Evolutionary conservation across 169 alveolate genomes (phyloP), one percentile per base, ranked within the genome.

Genomic region (Plasmodium gallinaceum): DNA sequence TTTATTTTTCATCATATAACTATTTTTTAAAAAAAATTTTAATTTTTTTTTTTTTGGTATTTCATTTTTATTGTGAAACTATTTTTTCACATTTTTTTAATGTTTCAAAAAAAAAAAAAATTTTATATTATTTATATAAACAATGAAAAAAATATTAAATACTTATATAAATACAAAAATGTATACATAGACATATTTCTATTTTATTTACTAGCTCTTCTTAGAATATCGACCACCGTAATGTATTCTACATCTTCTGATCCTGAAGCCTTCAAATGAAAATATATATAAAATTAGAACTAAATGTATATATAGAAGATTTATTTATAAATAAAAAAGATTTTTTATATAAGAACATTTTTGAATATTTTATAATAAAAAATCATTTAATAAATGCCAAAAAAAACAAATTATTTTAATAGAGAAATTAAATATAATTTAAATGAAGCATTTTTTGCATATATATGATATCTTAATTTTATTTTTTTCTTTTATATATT

Each of bases 181-280:
- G 7, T 71, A 71, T 71, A 71, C 45, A 71, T 48, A 70, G 10
- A 45, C 43, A 18, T 46, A 45, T 70, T 18, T 60, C 20, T 52
- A n/a, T 9, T 54, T 54, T 58, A 42, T 42, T 92, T 94, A 52
- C 95, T 93, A 2, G 95, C 96, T 51, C 96, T 88, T 20, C 94
- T 64, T 60, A 94, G 52, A 10, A 94, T 94, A 74, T 94, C 96
- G 26, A 90, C 94, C 20, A 92, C 72, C n/a, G 96, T 90, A 18
- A 94, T 93, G 57, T 90, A 92, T 73, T 94, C 96, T 24, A 94
- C 93, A 71, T 94, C 96, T 48, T 94, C 96, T 42, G 95, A 91
- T 26, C 96, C 96, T 16, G 89, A 78, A 14, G 89, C 89, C 89
- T 78, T 32, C 2, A 72, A 72, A 48, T 45, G 8, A 18, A 20